Percentiles rank a stretch among this genome's conserved stretches.
Conservation (phyloP, 2,329 filamentous ascomycete species). For the Neopestalotiopsis sp. region DNA sequence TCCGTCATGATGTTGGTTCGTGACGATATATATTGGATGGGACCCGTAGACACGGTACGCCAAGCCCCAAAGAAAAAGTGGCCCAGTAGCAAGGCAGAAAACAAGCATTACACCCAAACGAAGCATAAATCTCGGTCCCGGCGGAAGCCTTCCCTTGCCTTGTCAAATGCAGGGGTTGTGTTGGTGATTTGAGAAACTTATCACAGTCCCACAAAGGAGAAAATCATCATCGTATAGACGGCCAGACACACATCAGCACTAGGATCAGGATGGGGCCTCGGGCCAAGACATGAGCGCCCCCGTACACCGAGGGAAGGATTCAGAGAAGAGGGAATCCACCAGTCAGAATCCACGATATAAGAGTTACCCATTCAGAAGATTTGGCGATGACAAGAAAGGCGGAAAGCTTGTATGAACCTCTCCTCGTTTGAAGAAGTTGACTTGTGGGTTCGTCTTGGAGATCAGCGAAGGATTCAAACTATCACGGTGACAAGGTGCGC, state of each 20-base stretch:
- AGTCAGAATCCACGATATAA: rapidly evolving
- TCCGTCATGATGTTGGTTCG: too few species aligned
- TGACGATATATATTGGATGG: too few species aligned
- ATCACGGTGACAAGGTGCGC: too few species aligned
- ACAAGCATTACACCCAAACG: too few species aligned
- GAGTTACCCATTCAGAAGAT: too few species aligned
- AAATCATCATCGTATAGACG: background rate
- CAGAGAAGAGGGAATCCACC: background rate
- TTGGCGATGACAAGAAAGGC: too few species aligned
- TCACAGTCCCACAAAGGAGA: background rate
- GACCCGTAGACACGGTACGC: background rate
- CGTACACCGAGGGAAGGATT: background rate
- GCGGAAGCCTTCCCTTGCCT: background rate
- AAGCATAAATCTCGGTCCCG: background rate
- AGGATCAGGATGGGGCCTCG: background rate
- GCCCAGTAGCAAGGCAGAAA: background rate
- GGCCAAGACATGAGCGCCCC: background rate
- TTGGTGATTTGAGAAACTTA: background rate
- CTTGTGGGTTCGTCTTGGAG: too few species aligned
- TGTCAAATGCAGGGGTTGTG: background rate
- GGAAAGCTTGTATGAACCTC: too few species aligned
- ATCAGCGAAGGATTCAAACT: too few species aligned
- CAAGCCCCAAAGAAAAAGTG: background rate
- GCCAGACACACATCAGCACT: background rate
- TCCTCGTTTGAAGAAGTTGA: too few species aligned